These are phyloP conservation scores for Salix caprea DNA, from an alignment of 345 rosid species.

Conservation along the genomic window DNA sequence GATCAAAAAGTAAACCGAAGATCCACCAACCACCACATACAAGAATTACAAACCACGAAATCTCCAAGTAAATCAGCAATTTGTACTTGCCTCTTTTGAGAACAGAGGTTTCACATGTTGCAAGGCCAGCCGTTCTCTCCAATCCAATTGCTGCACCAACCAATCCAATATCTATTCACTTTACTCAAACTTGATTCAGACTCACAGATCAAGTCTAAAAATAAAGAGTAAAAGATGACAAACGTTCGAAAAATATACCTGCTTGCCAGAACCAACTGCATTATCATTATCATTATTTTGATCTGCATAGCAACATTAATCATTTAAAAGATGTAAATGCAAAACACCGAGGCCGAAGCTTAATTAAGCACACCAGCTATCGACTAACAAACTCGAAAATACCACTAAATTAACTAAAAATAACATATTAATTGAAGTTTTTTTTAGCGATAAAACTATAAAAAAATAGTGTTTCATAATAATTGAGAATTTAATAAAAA, in stretches of 20 bases:
- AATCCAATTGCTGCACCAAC: constrained; percentile 58
- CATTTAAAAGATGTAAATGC: background rate
- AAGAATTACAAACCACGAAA: background rate
- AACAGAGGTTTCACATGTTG: constrained; percentile 59
- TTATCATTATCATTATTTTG: constrained; percentile 19
- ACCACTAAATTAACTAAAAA: background rate
- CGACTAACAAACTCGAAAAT: background rate
- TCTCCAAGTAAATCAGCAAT: constrained; percentile 10
- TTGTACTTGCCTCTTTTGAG: constrained; percentile 68
- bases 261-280: constrained; percentile 34
- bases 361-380: background rate
- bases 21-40: background rate
- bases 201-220: background rate
- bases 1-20: constrained; percentile 1
- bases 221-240: constrained; percentile 5
- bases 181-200: constrained; percentile 4
- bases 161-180: constrained; percentile 10
- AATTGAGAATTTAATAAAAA: background rate
- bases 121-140: constrained; percentile 80
- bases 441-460: background rate
- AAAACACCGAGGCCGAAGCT: background rate
- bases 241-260: constrained; percentile 32
- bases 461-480: background rate
- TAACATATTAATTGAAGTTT: background rate
- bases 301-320: constrained; percentile 44